Evolutionary conservation across 768 basidiomycete genomes (phyloP).

Genomic region (Macrolepiota dolichaula): DNA sequence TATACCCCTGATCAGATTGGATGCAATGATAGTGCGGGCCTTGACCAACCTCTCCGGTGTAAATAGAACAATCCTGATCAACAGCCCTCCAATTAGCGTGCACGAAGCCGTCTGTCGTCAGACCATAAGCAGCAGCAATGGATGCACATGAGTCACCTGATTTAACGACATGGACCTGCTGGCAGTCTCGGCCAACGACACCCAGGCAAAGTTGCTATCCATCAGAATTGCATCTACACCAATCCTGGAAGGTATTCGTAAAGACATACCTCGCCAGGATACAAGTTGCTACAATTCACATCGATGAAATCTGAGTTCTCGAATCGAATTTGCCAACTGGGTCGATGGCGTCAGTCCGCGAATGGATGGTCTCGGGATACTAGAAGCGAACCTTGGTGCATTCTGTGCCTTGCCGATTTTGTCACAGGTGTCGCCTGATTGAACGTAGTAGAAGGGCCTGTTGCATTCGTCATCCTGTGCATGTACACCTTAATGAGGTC

Average conservation of each 20-base stretch:
- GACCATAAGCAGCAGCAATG: slow-evolving; percentile 38
- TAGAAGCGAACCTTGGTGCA: slow-evolving; percentile 34
- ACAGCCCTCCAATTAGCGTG: slow-evolving; percentile 67
- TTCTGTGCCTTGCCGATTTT: slow-evolving; percentile 43
- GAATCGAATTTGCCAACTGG: slow-evolving; percentile 56
- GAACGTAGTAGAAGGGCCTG: slow-evolving; percentile 44
- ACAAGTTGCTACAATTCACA: slow-evolving; percentile 53
- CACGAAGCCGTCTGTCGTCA: slow-evolving; percentile 42
- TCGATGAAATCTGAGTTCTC: slow-evolving; percentile 49
- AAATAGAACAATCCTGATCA: slow-evolving; percentile 48
- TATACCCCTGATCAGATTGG: background rate
- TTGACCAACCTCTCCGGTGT: slow-evolving; percentile 48
- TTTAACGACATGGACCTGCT: slow-evolving; percentile 40
- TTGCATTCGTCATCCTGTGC: slow-evolving; percentile 30
- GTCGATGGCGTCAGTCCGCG: background rate
- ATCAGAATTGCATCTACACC: background rate
- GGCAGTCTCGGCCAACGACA: slow-evolving; percentile 52
- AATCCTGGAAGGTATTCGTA: too few relatives aligned
- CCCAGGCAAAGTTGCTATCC: slow-evolving; percentile 52
- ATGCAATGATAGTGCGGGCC: background rate
- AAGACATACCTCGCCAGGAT: slow-evolving; percentile 39
- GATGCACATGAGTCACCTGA: slow-evolving; percentile 46
- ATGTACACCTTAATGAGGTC: background rate
- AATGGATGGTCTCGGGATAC: background rate
- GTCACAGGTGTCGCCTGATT: slow-evolving; percentile 53